Percentiles rank a stretch among this genome's conserved stretches.
These are phyloP conservation scores for Paxillus ammoniavirescens DNA, from an alignment of 768 basidiomycete genomes.

Conservation along the genomic window DNA sequence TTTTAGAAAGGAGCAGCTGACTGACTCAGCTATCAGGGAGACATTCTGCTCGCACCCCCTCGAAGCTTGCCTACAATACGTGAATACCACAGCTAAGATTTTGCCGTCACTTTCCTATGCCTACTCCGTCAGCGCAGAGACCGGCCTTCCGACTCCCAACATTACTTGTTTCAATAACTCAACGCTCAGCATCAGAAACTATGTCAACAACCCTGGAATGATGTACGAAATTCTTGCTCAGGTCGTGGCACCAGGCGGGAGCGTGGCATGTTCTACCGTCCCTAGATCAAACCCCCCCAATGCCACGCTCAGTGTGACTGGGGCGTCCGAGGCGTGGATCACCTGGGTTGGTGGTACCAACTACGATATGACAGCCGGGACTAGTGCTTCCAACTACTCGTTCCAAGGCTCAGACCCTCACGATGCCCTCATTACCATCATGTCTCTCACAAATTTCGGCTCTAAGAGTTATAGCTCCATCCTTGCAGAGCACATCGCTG, in stretches of 20 bases:
- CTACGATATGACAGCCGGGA: conserved; percentile 62
- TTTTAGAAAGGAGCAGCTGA: not conserved
- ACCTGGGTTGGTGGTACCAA: conserved; percentile 77
- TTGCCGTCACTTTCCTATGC: conserved; percentile 46
- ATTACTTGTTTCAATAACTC: conserved; percentile 57
- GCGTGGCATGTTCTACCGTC: conserved; percentile 32
- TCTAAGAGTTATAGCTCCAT: conserved; percentile 36
- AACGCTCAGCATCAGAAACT: conserved; percentile 56
- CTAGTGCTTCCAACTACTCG: conserved; percentile 51
- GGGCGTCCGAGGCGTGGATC: conserved; percentile 56
- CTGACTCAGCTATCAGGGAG: conserved; percentile 30
- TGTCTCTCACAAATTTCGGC: conserved; percentile 28
- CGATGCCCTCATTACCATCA: conserved; percentile 36
- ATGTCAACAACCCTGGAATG: conserved; percentile 57
- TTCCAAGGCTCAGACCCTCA: conserved; percentile 68
- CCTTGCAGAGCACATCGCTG: conserved; percentile 49
- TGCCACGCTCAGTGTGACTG: conserved; percentile 46
- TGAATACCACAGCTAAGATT: conserved; percentile 32
- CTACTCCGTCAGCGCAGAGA: conserved; percentile 45
- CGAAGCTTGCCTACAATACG: conserved; percentile 59
- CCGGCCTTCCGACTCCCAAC: conserved; percentile 52
- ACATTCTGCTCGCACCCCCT: conserved; percentile 70
- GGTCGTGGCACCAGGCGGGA: conserved; percentile 35
- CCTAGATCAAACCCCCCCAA: conserved; percentile 35
- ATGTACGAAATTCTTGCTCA: conserved; percentile 63